Conservation (phyloP, 768 basidiomycete species). For the Mrakia hoshinonis region DNA sequence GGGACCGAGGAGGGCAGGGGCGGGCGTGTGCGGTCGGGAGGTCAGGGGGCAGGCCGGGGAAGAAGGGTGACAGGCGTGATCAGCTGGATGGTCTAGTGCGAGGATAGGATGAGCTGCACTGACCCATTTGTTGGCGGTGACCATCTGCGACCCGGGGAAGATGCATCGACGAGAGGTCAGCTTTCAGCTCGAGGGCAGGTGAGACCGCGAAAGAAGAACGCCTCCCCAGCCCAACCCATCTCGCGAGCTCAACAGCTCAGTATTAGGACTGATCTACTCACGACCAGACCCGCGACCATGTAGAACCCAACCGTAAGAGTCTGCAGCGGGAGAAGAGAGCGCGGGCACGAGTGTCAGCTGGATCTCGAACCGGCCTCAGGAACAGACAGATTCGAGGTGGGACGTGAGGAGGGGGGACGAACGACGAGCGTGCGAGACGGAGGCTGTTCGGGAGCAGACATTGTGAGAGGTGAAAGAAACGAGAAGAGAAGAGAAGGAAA, state of each 20-base stretch:
- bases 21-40: too few relatives aligned
- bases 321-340: neutral
- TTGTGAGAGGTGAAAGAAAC: neutral
- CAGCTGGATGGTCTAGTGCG: neutral
- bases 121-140: conserved; percentile 30
- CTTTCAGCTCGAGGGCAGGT: neutral
- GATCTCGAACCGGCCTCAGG: too few relatives aligned
- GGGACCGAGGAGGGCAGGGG: neutral
- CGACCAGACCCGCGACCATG: neutral
- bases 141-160: neutral
- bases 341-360: neutral
- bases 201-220: too few relatives aligned
- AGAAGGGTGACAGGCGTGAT: too few relatives aligned
- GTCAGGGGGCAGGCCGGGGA: neutral
- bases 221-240: neutral
- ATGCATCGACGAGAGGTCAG: neutral
- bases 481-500: neutral
- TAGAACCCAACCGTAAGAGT: neutral
- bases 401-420: neutral
- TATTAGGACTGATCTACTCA: too few relatives aligned
- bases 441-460: neutral
- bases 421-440: neutral
- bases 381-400: too few relatives aligned
- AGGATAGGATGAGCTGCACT: neutral
- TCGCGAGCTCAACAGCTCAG: too few relatives aligned